Evolutionary conservation across 139 green algal species (phyloP).

Genomic region (Picochlorum costavermella): DNA sequence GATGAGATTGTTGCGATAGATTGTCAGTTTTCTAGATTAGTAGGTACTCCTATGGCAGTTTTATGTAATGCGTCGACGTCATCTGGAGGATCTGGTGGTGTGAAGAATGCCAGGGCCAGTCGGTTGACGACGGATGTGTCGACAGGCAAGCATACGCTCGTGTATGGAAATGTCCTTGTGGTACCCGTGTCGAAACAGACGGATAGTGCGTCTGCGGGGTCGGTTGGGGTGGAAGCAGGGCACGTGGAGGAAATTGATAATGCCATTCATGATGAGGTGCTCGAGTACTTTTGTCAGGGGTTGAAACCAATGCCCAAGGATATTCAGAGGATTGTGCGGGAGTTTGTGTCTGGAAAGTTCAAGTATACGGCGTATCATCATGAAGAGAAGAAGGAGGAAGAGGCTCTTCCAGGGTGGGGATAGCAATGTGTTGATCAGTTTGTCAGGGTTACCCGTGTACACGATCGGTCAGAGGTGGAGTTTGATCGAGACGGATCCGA

Average conservation of each 20-base stretch:
- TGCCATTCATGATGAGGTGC: slow-evolving; percentile 16
- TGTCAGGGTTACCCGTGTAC: no score
- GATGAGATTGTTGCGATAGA: neutral
- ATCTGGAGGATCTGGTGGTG: neutral
- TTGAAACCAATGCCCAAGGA: slow-evolving; percentile 3
- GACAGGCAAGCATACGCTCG: neutral
- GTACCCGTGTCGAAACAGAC: neutral
- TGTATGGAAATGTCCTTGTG: slow-evolving; percentile 12
- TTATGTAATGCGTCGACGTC: slow-evolving; percentile 5
- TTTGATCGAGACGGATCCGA: no score
- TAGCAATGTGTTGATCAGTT: neutral
- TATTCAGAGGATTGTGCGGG: slow-evolving; percentile 6
- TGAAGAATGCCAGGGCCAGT: slow-evolving; percentile 2
- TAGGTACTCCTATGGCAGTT: neutral
- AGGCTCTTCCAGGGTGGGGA: slow-evolving; percentile 10
- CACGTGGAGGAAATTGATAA: slow-evolving; percentile 7
- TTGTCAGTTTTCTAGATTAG: slow-evolving; percentile 12
- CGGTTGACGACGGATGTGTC: slow-evolving; percentile 10
- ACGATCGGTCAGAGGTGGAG: no score
- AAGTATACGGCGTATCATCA: slow-evolving; percentile 2
- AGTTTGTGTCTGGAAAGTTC: slow-evolving; percentile 12
- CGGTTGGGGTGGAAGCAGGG: neutral
- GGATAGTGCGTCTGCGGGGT: neutral
- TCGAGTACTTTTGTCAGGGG: slow-evolving; percentile 12
- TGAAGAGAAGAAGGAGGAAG: slow-evolving; percentile 4